Conservation (phyloP, 257 asterid genomes). For the Rehmannia glutinosa region DNA sequence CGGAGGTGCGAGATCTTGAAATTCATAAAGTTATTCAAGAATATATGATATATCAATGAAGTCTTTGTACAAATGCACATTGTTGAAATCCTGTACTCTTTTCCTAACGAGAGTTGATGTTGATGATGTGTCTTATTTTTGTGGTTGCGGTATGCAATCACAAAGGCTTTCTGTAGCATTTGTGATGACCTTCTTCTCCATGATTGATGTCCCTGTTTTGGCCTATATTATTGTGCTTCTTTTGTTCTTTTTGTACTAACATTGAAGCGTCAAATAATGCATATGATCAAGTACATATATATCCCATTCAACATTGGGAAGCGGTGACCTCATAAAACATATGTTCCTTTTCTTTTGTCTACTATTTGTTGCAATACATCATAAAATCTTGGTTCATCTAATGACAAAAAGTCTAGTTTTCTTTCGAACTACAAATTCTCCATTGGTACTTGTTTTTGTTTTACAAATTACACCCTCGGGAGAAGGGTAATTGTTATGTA, state of each 20-base stretch:
- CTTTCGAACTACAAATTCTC: too few relatives aligned
- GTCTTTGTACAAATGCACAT: too few relatives aligned
- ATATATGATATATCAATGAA: too few relatives aligned
- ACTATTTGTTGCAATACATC: not conserved
- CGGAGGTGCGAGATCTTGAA: too few relatives aligned
- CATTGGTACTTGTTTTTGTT: too few relatives aligned
- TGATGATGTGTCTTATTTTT: not conserved
- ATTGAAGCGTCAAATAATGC: constrained; percentile 91
- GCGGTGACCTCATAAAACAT: constrained; percentile 41
- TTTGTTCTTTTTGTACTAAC: constrained; percentile 77
- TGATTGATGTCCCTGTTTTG: constrained; percentile 94
- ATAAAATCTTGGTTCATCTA: too few relatives aligned
- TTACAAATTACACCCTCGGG: too few relatives aligned
- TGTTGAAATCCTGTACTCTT: not conserved
- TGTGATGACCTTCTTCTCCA: constrained; percentile 78
- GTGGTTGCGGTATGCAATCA: constrained; percentile 74
- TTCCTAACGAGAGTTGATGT: not conserved
- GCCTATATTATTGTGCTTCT: constrained; percentile 85
- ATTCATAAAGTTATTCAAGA: too few relatives aligned
- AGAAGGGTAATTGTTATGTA: too few relatives aligned
- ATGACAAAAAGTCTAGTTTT: too few relatives aligned
- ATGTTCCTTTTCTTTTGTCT: not conserved
- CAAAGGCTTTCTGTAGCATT: constrained; percentile 86
- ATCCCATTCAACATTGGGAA: constrained; percentile 81
- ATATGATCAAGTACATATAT: constrained; percentile 89